A percentile compares a stretch with the other conserved stretches of the same genome.
These are phyloP conservation scores for Coniophora puteana DNA, from an alignment of 1,284 basidiomycete species.

Conservation along the genomic window DNA sequence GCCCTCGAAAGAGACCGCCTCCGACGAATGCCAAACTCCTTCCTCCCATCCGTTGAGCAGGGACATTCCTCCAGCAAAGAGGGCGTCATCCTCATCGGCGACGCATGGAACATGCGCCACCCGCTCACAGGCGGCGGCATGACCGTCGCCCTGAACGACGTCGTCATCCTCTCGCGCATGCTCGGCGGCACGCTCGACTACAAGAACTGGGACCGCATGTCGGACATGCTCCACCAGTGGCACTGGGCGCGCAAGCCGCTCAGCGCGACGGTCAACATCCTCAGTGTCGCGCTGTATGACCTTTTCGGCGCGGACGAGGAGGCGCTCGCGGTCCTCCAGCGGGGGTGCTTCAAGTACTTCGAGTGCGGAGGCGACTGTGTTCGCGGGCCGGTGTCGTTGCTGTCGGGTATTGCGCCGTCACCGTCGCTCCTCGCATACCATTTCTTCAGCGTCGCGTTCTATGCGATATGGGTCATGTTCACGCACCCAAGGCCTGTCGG, in stretches of 20 bases:
- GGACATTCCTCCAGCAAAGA: conserved; percentile 54
- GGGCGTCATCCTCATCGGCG: conserved; percentile 88
- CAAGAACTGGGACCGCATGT: conserved; percentile 61
- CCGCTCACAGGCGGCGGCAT: conserved; percentile 97
- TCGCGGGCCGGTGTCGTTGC: conserved; percentile 83
- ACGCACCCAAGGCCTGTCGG: conserved; percentile 50
- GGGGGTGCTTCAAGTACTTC: conserved; percentile 98
- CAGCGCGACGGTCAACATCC: conserved; percentile 82
- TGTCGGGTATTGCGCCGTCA: conserved; percentile 77
- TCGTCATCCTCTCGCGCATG: conserved; percentile 67
- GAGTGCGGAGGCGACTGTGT: conserved; percentile 90
- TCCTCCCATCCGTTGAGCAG: conserved; percentile 85
- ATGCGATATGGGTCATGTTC: conserved; percentile 87
- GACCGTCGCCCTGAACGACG: conserved; percentile 90
- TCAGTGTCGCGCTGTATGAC: conserved; percentile 90
- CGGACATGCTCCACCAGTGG: conserved; percentile 64
- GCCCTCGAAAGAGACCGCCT: conserved; percentile 73
- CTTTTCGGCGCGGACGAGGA: conserved; percentile 87
- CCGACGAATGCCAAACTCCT: conserved; percentile 94
- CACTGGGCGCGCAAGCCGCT: conserved; percentile 84
- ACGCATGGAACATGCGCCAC: conserved; percentile 99
- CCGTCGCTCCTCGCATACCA: conserved; percentile 82
- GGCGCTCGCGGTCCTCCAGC: conserved; percentile 78
- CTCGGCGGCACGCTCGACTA: conserved; percentile 50
- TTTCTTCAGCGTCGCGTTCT: conserved; percentile 96